These are phyloP conservation scores for Pseudovirgaria hyperparasitica DNA, from an alignment of 2,329 filamentous ascomycete species.

Conservation along the genomic window DNA sequence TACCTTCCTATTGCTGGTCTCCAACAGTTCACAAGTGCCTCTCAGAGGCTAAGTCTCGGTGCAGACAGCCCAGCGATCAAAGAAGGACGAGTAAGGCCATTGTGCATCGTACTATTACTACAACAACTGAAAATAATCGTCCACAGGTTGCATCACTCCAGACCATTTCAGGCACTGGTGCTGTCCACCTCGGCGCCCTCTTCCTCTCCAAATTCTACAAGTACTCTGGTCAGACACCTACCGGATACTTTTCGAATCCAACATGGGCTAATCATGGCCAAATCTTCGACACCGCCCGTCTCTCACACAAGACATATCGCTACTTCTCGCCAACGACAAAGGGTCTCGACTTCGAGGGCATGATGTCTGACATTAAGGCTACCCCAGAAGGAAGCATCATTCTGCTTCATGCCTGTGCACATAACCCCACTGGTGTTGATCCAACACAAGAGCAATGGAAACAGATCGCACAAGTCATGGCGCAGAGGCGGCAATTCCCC, in stretches of 20 bases:
- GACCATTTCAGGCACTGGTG: conserved; percentile 94
- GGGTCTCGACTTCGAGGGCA: conserved; percentile 83
- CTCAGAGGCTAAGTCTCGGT: conserved; percentile 82
- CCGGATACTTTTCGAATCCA: conserved; percentile 83
- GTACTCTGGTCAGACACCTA: conserved; percentile 47
- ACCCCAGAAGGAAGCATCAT: conserved; percentile 75
- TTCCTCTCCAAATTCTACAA: conserved; percentile 94
- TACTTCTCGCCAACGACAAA: conserved; percentile 87
- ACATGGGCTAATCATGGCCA: conserved; percentile 99
- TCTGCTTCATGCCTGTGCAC: conserved; percentile 86
- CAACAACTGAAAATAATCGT: conserved; percentile 1
- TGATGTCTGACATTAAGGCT: conserved; percentile 54
- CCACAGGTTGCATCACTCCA: conserved; percentile 60
- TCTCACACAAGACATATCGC: conserved; percentile 71
- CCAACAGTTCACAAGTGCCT: conserved; percentile 71
- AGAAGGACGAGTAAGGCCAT: conserved; percentile 62
- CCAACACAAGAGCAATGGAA: conserved; percentile 91
- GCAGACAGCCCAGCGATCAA: conserved; percentile 64
- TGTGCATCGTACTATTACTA: too few species aligned
- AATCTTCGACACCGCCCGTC: conserved; percentile 84
- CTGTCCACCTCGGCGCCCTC: conserved; percentile 81
- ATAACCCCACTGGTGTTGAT: conserved; percentile 97
- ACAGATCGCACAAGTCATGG: conserved; percentile 68
- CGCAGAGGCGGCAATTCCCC: conserved; percentile 73
- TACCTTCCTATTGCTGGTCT: conserved; percentile 94